A percentile compares a stretch with the other conserved stretches of the same genome.
Evolutionary conservation across 2,329 filamentous ascomycete species (phyloP).

Genomic region (Calonectria honghensis): DNA sequence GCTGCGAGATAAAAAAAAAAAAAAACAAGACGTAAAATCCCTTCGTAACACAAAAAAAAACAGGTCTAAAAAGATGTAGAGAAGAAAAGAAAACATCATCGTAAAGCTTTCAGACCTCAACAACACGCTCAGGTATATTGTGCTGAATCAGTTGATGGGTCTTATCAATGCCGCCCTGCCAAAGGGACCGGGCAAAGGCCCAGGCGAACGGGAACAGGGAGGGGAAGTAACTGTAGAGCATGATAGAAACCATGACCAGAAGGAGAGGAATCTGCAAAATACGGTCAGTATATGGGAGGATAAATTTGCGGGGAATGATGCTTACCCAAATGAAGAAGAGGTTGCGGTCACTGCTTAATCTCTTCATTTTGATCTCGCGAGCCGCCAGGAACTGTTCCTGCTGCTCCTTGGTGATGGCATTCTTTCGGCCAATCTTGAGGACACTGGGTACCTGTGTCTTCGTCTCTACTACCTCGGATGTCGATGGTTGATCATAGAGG

Average conservation of each 20-base stretch:
- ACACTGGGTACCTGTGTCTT: constrained; percentile 65
- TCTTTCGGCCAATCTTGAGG: constrained; percentile 77
- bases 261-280: constrained; percentile 70
- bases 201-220: constrained; percentile 64
- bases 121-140: constrained; percentile 50
- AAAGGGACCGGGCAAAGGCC: constrained; percentile 58
- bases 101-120: constrained; percentile 53
- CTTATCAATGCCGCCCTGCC: constrained; percentile 55
- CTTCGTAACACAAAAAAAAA: constrained; percentile 37
- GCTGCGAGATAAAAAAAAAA: constrained; percentile 10
- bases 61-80: constrained; percentile 42
- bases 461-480: constrained; percentile 61
- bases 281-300: constrained; percentile 45
- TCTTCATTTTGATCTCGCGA: constrained; percentile 78
- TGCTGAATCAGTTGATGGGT: constrained; percentile 55
- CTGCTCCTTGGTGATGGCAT: constrained; percentile 79
- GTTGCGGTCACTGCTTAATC: constrained; percentile 77
- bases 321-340: constrained; percentile 82
- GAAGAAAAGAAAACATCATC: constrained; percentile 45
- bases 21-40: constrained; percentile 28
- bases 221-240: constrained; percentile 71
- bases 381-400: constrained; percentile 77
- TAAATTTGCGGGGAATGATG: constrained; percentile 28
- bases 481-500: constrained; percentile 68
- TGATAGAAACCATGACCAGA: constrained; percentile 67